These are phyloP conservation scores for Kodamaea sp. DNA, from an alignment of 1,139 yeast species.

Conservation along the genomic window DNA sequence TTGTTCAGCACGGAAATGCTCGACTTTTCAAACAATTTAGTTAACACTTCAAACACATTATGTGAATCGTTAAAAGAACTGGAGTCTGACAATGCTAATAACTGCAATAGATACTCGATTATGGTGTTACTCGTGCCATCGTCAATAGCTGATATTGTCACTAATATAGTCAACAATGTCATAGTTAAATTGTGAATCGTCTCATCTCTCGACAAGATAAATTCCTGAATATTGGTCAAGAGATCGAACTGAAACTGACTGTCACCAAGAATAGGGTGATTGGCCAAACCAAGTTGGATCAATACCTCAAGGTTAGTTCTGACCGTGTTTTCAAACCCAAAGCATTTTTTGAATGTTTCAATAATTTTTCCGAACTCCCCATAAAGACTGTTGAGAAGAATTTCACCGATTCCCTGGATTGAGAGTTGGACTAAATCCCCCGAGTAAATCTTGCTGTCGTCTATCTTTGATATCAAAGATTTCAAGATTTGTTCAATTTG, in stretches of 20 bases:
- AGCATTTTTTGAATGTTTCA: conserved; percentile 16
- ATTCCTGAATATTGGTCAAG: conserved; percentile 19
- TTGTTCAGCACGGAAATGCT: not conserved
- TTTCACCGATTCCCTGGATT: conserved; percentile 24
- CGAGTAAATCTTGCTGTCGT: conserved; percentile 41
- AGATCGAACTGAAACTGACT: conserved; percentile 22
- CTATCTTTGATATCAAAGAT: conserved; percentile 32
- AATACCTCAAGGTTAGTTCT: conserved; percentile 35
- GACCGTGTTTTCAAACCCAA: conserved; percentile 38
- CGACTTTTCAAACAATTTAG: conserved; percentile 1
- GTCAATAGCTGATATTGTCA: conserved; percentile 6
- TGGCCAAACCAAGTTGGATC: conserved; percentile 24
- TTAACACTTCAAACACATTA: conserved; percentile 9
- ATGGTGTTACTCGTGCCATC: conserved; percentile 2
- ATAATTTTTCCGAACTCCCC: not conserved
- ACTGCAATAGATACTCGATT: conserved; percentile 10
- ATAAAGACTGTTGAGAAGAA: conserved; percentile 10
- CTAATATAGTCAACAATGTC: conserved; percentile 21
- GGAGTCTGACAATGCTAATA: conserved; percentile 10
- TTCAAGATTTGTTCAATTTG: conserved; percentile 19
- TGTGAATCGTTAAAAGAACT: conserved; percentile 2
- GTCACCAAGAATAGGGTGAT: conserved; percentile 32
- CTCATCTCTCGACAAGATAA: conserved; percentile 29
- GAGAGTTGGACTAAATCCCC: conserved; percentile 54
- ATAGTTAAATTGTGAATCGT: conserved; percentile 26